Percentiles rank a stretch among this genome's conserved stretches.
Evolutionary conservation across 2,329 filamentous ascomycete species (phyloP).

Genomic region (Exophiala mesophila): DNA sequence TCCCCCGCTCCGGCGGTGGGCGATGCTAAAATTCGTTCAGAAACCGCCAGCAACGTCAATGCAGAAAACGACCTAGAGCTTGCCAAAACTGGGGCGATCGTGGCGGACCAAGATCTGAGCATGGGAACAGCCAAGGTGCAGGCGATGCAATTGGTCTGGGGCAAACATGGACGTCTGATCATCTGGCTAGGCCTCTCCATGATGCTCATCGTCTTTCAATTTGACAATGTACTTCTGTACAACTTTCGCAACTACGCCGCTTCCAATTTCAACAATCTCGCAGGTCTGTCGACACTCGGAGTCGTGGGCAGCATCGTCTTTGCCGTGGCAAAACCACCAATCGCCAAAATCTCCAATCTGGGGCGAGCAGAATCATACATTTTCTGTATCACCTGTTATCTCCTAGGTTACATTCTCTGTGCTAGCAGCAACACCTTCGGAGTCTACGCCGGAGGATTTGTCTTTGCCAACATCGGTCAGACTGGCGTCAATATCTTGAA

Average conservation of each 20-base stretch:
- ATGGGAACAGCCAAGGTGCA: conserved; percentile 17
- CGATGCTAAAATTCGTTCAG: too few species aligned
- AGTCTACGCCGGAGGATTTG: conserved; percentile 35
- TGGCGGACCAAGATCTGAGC: conserved; percentile 4
- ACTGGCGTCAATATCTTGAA: conserved; percentile 40
- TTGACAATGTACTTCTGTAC: conserved; percentile 36
- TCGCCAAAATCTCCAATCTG: conserved; percentile 41
- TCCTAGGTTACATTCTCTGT: conserved; percentile 37
- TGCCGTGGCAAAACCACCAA: conserved; percentile 38
- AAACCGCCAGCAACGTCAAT: too few species aligned
- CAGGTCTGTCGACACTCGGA: neutral
- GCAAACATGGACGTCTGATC: conserved; percentile 8
- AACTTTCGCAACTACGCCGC: conserved; percentile 40
- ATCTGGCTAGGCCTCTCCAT: conserved; percentile 7
- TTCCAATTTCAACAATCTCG: conserved; percentile 35
- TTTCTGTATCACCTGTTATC: conserved; percentile 31
- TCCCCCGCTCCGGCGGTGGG: too few species aligned
- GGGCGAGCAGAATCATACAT: conserved; percentile 35
- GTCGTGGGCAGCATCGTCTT: conserved; percentile 35
- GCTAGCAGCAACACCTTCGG: conserved; percentile 34
- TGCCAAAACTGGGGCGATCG: conserved; percentile 3
- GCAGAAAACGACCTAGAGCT: conserved; percentile 5
- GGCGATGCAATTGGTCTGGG: conserved; percentile 14
- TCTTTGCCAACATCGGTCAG: conserved; percentile 36
- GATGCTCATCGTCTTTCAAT: conserved; percentile 24